Conservation (phyloP, 2,329 filamentous ascomycete genomes). For the Neofusicoccum sp. region DNA sequence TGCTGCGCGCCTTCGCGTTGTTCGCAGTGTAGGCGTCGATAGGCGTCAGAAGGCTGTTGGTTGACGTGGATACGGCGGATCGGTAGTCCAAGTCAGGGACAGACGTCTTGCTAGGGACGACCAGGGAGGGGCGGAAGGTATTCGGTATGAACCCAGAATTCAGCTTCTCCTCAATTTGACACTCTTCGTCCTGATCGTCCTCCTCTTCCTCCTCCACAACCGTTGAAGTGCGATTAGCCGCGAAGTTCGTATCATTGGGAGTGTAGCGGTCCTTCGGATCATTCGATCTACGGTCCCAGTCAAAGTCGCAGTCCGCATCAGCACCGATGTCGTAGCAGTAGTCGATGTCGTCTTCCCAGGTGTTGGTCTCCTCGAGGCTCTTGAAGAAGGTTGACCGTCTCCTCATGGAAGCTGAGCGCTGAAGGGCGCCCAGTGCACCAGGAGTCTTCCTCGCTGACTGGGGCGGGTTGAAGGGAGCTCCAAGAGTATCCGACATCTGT, state of each 20-base stretch:
- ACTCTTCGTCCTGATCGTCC: background rate
- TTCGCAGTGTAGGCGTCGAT: constrained; percentile 6
- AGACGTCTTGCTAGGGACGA: constrained; percentile 32
- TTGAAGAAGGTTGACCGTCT: constrained; percentile 22
- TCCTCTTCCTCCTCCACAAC: constrained; percentile 12
- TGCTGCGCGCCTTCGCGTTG: background rate
- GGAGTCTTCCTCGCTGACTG: constrained; percentile 24
- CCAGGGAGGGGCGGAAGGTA: constrained; percentile 32
- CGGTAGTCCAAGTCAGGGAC: constrained; percentile 38
- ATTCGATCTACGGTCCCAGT: constrained; percentile 52
- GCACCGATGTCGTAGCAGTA: constrained; percentile 64
- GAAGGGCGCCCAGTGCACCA: background rate
- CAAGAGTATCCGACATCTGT: constrained; percentile 50
- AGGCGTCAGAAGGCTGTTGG: constrained; percentile 23
- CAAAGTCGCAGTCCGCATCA: constrained; percentile 63
- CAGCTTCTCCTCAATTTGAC: constrained; percentile 2
- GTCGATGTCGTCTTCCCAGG: constrained; percentile 66
- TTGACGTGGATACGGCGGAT: constrained; percentile 39
- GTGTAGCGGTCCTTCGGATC: constrained; percentile 36
- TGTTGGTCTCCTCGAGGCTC: constrained; percentile 27
- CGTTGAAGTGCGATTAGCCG: constrained; percentile 1
- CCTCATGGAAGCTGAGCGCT: constrained; percentile 9
- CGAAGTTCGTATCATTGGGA: constrained; percentile 10
- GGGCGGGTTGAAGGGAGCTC: constrained; percentile 42
- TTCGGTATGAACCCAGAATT: constrained; percentile 25